A percentile compares a stretch with the other conserved stretches of the same genome.
Conservation (phyloP, 2,329 filamentous ascomycete genomes). For the Phyllosticta capitalensis region DNA sequence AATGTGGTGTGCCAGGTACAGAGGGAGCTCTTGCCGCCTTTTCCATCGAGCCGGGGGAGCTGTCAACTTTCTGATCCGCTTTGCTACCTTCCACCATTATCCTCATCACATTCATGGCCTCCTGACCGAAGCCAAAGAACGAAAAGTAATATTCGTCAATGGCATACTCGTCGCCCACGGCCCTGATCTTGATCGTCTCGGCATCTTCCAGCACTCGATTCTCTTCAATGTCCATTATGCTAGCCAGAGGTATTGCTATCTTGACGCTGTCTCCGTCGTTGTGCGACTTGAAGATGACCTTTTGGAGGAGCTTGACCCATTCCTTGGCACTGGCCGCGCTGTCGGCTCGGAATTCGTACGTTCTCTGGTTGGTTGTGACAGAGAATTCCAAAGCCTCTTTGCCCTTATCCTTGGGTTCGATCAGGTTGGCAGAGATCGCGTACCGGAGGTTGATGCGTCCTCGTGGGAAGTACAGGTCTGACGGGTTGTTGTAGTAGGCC, state of each 20-base stretch:
- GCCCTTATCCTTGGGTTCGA: constrained; percentile 55
- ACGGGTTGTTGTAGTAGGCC: constrained; percentile 76
- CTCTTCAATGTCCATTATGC: constrained; percentile 87
- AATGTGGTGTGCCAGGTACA: constrained; percentile 22
- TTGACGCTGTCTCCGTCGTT: constrained; percentile 97
- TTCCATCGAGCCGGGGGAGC: constrained; percentile 1
- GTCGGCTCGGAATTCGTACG: constrained; percentile 82
- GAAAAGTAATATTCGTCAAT: constrained; percentile 99
- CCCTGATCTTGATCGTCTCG: constrained; percentile 85
- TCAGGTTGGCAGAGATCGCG: constrained; percentile 73
- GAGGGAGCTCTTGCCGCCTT: background rate
- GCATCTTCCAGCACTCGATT: constrained; percentile 84
- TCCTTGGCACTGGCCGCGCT: constrained; percentile 82
- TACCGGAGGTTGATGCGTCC: constrained; percentile 90
- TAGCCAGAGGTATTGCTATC: constrained; percentile 80
- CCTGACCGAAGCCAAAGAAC: constrained; percentile 78
- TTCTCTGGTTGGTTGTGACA: constrained; percentile 71
- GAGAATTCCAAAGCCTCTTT: constrained; percentile 70
- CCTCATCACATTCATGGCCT: constrained; percentile 70
- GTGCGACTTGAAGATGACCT: constrained; percentile 89
- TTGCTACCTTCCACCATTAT: constrained; percentile 59
- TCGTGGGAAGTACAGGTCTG: constrained; percentile 82
- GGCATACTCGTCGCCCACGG: constrained; percentile 87
- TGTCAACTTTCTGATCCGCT: constrained; percentile 10
- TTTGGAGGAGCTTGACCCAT: constrained; percentile 90